Base-by-base conservation (phyloP, 2,329 filamentous ascomycete genomes). In the Celoporthe dispersa region DNA sequence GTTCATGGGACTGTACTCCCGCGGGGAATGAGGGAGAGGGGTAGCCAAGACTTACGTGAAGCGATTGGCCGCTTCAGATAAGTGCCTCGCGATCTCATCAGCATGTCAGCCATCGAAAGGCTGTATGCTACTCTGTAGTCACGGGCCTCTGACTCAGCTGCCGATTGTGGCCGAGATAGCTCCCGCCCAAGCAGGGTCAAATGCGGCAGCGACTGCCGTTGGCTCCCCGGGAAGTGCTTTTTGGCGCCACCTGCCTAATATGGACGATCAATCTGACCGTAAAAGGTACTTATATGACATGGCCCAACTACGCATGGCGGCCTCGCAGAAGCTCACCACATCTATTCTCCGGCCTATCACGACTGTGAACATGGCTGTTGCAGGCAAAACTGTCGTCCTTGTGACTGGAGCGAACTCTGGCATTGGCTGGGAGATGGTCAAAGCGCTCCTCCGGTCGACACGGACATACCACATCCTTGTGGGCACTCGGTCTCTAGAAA, bases 331-430 rank as follows among this genome's bases (percentile, higher is more conserved):
- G 44, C 19, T 48, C 44, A n/a, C 16, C 19, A 48, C 19, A 48
- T 48, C 44, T 48, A 48, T 48, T 48, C 44, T 48, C 44, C 19
- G 19, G 44, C 44, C 44, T 48, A 48, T n/a, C 44, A 48, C 44
- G 44, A 48, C 44, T 9, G 19, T 48, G 19, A 48, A 48, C 19
- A 33, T 74, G 73, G 33, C 75, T 33, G 28, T 16, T 37, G 19
- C 22, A 35, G 41, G 25, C 66, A 76, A 76, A 57, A 48, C 44
- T 5, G 79, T 87, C 70, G 76, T 89, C n/a, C 77, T 90, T 59
- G 84, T 90, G 72, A 90, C 88, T 1, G 88, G 89, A 48, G 88
- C 82, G 71, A 90, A 89, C 73, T 89, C 84, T 0, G 88, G 88
- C 22, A 83, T 91, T 28, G 89, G 90, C 2, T 85, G 84, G 51